phyloP scores from a whole-genome alignment of 2,329 filamentous ascomycete species.

The Pestalotiopsis sp. region DNA sequence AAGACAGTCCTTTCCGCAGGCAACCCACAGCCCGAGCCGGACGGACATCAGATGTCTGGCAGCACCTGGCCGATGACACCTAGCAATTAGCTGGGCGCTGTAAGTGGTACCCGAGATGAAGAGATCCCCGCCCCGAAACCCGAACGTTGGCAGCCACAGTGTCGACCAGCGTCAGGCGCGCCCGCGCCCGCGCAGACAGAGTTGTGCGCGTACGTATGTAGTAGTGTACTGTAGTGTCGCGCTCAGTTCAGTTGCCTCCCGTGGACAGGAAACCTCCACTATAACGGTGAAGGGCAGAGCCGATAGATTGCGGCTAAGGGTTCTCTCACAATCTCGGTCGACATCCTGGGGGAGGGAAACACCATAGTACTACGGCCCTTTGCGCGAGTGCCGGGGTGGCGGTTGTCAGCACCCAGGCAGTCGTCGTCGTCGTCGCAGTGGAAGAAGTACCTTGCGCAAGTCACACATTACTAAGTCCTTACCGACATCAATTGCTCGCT shows the following conservation, averaged over 20 bases:
- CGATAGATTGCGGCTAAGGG: background rate
- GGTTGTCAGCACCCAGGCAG: background rate
- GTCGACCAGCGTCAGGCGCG: background rate
- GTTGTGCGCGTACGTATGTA: too few relatives aligned
- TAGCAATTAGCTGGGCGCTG: background rate
- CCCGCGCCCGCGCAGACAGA: too few relatives aligned
- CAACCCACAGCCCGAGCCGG: background rate
- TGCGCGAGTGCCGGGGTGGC: background rate
- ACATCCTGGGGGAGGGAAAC: background rate
- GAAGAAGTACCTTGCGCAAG: background rate
- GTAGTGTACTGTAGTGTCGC: too few relatives aligned
- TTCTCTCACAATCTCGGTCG: background rate
- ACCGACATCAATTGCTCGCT: background rate
- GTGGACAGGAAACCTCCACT: background rate
- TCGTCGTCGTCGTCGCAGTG: background rate
- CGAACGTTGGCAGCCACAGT: background rate
- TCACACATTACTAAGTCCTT: background rate
- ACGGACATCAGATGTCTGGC: background rate
- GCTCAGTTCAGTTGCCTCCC: background rate
- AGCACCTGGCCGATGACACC: background rate
- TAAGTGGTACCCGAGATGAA: background rate
- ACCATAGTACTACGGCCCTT: background rate
- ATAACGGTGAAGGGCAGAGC: background rate
- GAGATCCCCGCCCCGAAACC: background rate
- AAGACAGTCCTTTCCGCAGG: background rate